These are phyloP conservation scores for Tuber melanosporum DNA, from an alignment of 495 filamentous ascomycete species.

Conservation along the genomic window DNA sequence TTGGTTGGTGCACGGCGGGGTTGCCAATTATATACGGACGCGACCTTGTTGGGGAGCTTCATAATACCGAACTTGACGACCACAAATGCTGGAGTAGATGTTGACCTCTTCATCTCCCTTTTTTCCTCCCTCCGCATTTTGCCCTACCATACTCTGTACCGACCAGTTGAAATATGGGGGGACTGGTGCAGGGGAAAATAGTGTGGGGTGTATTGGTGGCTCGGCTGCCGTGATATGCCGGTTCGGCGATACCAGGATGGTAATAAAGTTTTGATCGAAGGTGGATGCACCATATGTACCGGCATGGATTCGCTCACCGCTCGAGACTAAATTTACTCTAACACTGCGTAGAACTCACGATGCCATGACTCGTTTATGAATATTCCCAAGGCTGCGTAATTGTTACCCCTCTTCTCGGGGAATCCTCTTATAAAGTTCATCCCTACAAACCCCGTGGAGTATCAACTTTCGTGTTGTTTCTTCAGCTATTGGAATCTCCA, in stretches of 20 bases:
- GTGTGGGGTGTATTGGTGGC: constrained; percentile 1
- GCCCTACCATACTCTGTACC: background rate
- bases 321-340: background rate
- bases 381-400: background rate
- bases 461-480: background rate
- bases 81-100: background rate
- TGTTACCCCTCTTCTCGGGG: background rate
- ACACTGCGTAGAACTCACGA: background rate
- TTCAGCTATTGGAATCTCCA: background rate
- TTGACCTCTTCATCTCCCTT: background rate
- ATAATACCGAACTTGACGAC: background rate
- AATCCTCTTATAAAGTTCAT: background rate
- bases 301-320: background rate
- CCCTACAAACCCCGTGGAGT: background rate
- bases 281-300: background rate
- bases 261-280: too few species aligned
- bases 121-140: background rate
- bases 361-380: background rate
- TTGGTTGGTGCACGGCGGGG: background rate
- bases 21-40: background rate
- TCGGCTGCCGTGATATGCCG: background rate
- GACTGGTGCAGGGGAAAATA: background rate
- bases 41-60: background rate
- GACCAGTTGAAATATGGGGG: background rate
- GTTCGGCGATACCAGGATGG: too few species aligned